Evolutionary conservation across 352 stramenopile species (phyloP).

Genomic region (Globisporangium spinosum): DNA sequence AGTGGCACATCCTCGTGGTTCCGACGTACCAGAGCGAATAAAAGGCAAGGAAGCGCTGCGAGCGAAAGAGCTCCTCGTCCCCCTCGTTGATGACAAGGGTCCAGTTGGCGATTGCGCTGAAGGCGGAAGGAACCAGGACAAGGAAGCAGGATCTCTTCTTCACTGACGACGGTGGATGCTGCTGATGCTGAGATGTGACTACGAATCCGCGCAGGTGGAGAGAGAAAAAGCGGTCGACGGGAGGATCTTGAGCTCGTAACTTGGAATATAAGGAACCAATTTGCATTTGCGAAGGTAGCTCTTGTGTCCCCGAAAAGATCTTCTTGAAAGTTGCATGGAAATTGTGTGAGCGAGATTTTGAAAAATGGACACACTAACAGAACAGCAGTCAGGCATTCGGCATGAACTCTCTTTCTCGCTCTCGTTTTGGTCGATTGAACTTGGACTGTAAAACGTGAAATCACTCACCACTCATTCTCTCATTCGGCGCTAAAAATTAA

Average conservation of each 20-base stretch:
- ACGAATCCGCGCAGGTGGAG: background rate
- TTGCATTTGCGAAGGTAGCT: background rate
- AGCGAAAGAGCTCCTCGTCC: background rate
- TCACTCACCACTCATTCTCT: constrained; percentile 6
- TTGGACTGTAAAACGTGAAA: background rate
- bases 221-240: background rate
- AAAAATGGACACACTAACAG: background rate
- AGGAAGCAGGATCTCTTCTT: background rate
- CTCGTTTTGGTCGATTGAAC: background rate
- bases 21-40: constrained; percentile 78
- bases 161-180: background rate
- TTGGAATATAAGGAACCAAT: constrained; percentile 8
- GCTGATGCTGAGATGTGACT: background rate
- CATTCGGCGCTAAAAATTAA: constrained; percentile 14
- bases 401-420: background rate
- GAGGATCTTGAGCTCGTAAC: background rate
- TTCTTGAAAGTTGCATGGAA: background rate
- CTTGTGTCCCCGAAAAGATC: no score
- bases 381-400: background rate
- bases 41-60: background rate
- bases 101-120: background rate
- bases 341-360: background rate
- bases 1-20: constrained; percentile 88
- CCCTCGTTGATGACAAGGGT: background rate
- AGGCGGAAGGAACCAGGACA: background rate